A percentile compares a stretch with the other conserved stretches of the same genome.
Conservation (phyloP, 108 stramenopile genomes). For the Nitzschia sp. region DNA sequence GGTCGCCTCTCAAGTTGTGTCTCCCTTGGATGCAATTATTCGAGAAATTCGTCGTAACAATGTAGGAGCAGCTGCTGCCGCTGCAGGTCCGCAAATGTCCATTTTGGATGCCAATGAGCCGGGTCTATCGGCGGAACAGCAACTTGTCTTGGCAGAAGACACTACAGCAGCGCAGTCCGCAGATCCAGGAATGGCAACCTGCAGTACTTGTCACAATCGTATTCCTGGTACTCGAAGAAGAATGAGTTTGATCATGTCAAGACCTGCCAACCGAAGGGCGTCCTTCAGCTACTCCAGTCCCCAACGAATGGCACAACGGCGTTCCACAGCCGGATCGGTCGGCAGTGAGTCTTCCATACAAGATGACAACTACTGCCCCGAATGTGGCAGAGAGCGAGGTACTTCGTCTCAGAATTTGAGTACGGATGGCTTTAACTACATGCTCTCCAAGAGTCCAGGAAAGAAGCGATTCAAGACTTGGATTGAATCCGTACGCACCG, state of each 20-base stretch:
- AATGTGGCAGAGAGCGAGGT: conserved; percentile 10
- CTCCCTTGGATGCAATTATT: conserved; percentile 42
- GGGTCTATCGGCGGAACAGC: conserved; percentile 31
- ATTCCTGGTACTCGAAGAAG: conserved; percentile 1
- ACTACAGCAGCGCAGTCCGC: not conserved
- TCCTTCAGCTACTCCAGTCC: conserved; percentile 23
- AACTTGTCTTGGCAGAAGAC: conserved; percentile 14
- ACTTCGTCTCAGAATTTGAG: not conserved
- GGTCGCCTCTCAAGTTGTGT: conserved; percentile 20
- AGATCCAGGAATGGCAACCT: not conserved
- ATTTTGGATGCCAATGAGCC: conserved; percentile 35
- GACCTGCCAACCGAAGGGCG: not conserved
- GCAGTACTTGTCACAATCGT: conserved; percentile 6
- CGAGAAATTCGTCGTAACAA: conserved; percentile 47
- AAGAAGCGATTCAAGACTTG: conserved; percentile 24
- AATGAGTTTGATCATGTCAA: conserved; percentile 2
- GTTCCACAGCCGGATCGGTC: not conserved
- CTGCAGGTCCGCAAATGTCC: conserved; percentile 28
- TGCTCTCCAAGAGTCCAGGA: conserved; percentile 12
- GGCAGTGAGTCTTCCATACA: not conserved
- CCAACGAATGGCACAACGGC: not conserved
- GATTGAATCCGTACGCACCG: conserved; percentile 15
- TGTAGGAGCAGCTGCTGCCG: conserved; percentile 45
- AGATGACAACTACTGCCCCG: conserved; percentile 9
- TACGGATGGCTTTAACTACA: not conserved